Percentiles rank a stretch among this genome's conserved stretches.
These are phyloP conservation scores for Metschnikowia santaceciliae DNA, from an alignment of 805 yeast genomes.

Conservation along the genomic window DNA sequence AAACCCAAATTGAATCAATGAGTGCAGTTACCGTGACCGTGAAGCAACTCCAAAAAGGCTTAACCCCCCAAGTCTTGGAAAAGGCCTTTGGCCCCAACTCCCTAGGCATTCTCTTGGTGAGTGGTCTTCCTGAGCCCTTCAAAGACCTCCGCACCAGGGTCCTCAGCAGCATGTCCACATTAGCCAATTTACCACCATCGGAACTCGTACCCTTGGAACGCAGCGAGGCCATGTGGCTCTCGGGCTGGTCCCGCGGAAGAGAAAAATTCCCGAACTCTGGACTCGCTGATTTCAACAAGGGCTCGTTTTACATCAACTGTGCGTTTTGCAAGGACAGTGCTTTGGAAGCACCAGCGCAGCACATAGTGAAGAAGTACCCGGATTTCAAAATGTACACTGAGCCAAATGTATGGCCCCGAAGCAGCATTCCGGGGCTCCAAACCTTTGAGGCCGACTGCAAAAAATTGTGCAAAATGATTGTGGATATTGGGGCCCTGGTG, in stretches of 20 bases:
- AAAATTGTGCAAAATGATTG: conserved; percentile 41
- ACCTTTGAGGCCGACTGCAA: conserved; percentile 37
- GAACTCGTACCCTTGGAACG: conserved; percentile 39
- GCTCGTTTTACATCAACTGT: conserved; percentile 57
- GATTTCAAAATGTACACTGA: conserved; percentile 43
- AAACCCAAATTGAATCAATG: background rate
- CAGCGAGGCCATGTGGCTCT: conserved; percentile 49
- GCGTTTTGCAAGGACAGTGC: conserved; percentile 44
- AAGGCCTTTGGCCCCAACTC: conserved; percentile 54
- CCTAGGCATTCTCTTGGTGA: conserved; percentile 50
- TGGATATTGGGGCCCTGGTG: conserved; percentile 45
- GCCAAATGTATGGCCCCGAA: conserved; percentile 51
- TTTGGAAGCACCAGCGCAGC: conserved; percentile 45
- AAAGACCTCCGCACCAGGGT: conserved; percentile 38
- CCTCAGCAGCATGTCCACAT: conserved; percentile 37
- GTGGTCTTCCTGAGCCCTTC: conserved; percentile 39
- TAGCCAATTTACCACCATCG: conserved; percentile 37
- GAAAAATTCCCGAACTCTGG: conserved; percentile 44
- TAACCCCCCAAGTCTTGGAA: conserved; percentile 27
- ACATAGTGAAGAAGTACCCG: conserved; percentile 27
- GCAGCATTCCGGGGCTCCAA: conserved; percentile 18
- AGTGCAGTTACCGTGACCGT: conserved; percentile 29
- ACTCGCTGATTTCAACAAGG: conserved; percentile 47
- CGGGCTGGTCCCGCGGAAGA: conserved; percentile 61
- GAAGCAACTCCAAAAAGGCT: conserved; percentile 28